These are phyloP conservation scores for Kwoniella mangroviensis DNA, from an alignment of 768 basidiomycete genomes.

Conservation along the genomic window DNA sequence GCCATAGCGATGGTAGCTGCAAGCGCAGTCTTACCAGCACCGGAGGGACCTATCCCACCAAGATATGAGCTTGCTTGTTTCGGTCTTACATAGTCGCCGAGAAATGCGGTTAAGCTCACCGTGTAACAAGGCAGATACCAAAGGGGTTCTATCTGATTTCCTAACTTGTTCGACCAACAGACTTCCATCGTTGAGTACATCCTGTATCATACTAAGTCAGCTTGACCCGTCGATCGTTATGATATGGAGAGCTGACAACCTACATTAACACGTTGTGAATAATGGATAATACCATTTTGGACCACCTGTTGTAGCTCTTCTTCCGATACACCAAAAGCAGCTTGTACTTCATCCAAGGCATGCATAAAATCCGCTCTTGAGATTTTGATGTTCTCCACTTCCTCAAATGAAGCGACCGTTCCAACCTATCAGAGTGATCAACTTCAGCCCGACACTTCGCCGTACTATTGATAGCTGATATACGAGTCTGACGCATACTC, in stretches of 20 bases:
- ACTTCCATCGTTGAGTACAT: slow-evolving; percentile 80
- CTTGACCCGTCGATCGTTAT: slow-evolving; percentile 4
- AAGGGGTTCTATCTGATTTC: slow-evolving; percentile 83
- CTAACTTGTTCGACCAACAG: slow-evolving; percentile 94
- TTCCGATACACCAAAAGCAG: slow-evolving; percentile 96
- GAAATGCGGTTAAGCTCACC: too few relatives aligned
- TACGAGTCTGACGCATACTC: slow-evolving; percentile 6
- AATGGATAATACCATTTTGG: slow-evolving; percentile 93
- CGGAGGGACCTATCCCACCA: slow-evolving; percentile 67
- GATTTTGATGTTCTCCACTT: slow-evolving; percentile 90
- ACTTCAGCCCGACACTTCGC: background rate
- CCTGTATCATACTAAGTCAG: slow-evolving; percentile 61
- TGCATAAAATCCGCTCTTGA: slow-evolving; percentile 82
- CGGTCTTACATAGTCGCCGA: too few relatives aligned
- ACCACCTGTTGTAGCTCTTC: slow-evolving; percentile 91
- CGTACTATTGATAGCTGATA: background rate
- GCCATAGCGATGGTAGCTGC: slow-evolving; percentile 91
- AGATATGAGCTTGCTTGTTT: background rate
- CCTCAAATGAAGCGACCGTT: slow-evolving; percentile 94
- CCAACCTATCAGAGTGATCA: slow-evolving; percentile 66
- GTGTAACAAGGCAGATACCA: slow-evolving; percentile 86
- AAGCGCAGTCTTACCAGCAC: slow-evolving; percentile 91
- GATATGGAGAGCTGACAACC: slow-evolving; percentile 48
- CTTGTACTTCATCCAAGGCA: slow-evolving; percentile 91
- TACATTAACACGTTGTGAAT: slow-evolving; percentile 73